A percentile compares a stretch with the other conserved stretches of the same genome.
phyloP scores from a whole-genome alignment of 1,284 basidiomycete genomes.

The Malassezia restricta region DNA sequence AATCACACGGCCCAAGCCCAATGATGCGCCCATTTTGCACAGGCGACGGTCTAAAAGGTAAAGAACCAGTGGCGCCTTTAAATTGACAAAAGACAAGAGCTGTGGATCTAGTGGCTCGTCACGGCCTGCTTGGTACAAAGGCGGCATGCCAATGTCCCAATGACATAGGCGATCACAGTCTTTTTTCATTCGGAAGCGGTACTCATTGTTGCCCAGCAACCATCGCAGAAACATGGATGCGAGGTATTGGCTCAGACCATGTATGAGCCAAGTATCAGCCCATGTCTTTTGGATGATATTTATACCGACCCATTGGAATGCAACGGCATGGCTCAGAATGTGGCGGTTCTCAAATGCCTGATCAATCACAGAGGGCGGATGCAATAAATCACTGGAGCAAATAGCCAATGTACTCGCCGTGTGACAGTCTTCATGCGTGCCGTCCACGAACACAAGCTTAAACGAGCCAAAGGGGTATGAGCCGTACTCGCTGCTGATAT shows the following conservation, averaged over 20 bases:
- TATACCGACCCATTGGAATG: slow-evolving; percentile 92
- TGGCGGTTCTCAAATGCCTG: slow-evolving; percentile 85
- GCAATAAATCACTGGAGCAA: slow-evolving; percentile 68
- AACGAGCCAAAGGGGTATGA: slow-evolving; percentile 87
- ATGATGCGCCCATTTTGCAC: slow-evolving; percentile 84
- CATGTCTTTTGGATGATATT: slow-evolving; percentile 90
- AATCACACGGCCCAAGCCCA: slow-evolving; percentile 83
- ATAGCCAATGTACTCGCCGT: slow-evolving; percentile 75
- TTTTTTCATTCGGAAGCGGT: slow-evolving; percentile 84
- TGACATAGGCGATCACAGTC: slow-evolving; percentile 88
- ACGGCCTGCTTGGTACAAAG: slow-evolving; percentile 75
- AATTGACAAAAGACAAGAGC: slow-evolving; percentile 61
- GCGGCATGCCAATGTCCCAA: slow-evolving; percentile 76
- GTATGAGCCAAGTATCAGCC: slow-evolving; percentile 90
- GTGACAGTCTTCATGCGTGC: slow-evolving; percentile 56
- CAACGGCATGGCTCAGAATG: slow-evolving; percentile 64
- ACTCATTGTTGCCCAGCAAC: slow-evolving; percentile 90
- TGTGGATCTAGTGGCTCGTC: slow-evolving; percentile 55
- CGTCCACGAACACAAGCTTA: slow-evolving; percentile 91
- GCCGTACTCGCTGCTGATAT: slow-evolving; percentile 80
- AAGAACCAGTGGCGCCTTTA: slow-evolving; percentile 86
- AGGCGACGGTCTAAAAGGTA: slow-evolving; percentile 88
- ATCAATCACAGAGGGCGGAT: slow-evolving; percentile 80
- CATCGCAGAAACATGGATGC: slow-evolving; percentile 75
- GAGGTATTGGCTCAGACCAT: slow-evolving; percentile 82